phyloP scores from a whole-genome alignment of 495 filamentous ascomycete species.

The Sphaerosporella brunnea region DNA sequence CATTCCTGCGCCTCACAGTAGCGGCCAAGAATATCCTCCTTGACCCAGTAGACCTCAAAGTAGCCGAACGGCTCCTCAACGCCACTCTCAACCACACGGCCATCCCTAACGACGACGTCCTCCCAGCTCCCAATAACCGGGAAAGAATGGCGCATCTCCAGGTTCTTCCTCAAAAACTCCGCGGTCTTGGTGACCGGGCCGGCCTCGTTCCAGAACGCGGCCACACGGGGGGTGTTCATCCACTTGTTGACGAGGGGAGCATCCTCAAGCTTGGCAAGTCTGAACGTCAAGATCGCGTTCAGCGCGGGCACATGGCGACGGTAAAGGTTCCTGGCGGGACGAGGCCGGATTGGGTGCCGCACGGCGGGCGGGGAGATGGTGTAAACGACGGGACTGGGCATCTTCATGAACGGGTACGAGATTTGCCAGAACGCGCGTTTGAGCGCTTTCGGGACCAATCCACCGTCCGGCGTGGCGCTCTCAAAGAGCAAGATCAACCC shows the following conservation, averaged over 20 bases:
- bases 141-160: slow-evolving; percentile 58
- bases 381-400: slow-evolving; percentile 31
- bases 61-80: slow-evolving; percentile 80
- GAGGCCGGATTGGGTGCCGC: slow-evolving; percentile 74
- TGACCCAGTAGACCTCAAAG: slow-evolving; percentile 97
- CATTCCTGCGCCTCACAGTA: slow-evolving; percentile 45
- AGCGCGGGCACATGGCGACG: slow-evolving; percentile 68
- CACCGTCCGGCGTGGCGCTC: slow-evolving; percentile 1
- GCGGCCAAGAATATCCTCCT: slow-evolving; percentile 63
- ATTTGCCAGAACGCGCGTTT: slow-evolving; percentile 75
- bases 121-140: slow-evolving; percentile 90
- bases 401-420: slow-evolving; percentile 56
- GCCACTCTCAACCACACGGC: background rate
- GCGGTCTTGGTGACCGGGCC: slow-evolving; percentile 44
- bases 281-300: slow-evolving; percentile 72
- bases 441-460: slow-evolving; percentile 7
- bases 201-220: slow-evolving; percentile 60
- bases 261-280: slow-evolving; percentile 43
- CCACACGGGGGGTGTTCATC: slow-evolving; percentile 78
- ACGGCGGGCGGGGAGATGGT: slow-evolving; percentile 51
- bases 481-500: slow-evolving; percentile 15
- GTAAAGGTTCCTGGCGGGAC: slow-evolving; percentile 83
- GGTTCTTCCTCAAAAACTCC: slow-evolving; percentile 43
- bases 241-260: slow-evolving; percentile 64
- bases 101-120: slow-evolving; percentile 7